Evolutionary conservation across 352 stramenopile genomes (phyloP).

Genomic region (Pythium vanterpoolii): DNA sequence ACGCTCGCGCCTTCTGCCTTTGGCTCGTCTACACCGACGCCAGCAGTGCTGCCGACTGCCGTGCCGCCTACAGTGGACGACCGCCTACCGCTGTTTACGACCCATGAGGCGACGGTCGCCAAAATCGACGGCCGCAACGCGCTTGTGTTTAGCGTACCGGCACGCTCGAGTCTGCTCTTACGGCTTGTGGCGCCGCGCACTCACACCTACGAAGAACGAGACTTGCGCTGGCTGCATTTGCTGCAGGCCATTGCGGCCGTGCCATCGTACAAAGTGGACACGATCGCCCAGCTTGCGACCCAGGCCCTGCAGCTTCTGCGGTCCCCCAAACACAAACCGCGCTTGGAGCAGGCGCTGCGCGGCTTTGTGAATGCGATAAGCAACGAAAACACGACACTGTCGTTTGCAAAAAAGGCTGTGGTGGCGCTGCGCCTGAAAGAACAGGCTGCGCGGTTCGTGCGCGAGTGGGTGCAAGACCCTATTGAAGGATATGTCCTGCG

Average conservation of each 20-base stretch:
- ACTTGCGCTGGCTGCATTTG: conserved; percentile 67
- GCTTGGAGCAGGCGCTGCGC: conserved; percentile 28
- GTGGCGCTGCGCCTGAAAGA: conserved; percentile 67
- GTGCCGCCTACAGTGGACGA: conserved; percentile 17
- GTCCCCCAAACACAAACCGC: conserved; percentile 27
- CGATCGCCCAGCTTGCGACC: conserved; percentile 38
- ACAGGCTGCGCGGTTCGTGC: conserved; percentile 58
- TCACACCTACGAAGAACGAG: conserved; percentile 59
- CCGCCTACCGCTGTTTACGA: conserved; percentile 49
- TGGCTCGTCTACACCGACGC: background rate
- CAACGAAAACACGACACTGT: conserved; percentile 12
- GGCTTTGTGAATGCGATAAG: conserved; percentile 28
- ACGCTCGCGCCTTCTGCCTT: background rate
- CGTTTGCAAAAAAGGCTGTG: conserved; percentile 35
- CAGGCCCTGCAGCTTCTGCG: conserved; percentile 53
- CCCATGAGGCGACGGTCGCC: conserved; percentile 39
- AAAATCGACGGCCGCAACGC: conserved; percentile 60
- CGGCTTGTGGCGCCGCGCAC: conserved; percentile 37
- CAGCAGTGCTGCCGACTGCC: background rate
- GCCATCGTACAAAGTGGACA: conserved; percentile 56
- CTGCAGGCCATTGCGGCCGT: conserved; percentile 58
- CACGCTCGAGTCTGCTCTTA: conserved; percentile 54
- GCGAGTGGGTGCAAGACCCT: conserved; percentile 64
- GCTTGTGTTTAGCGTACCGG: conserved; percentile 46
- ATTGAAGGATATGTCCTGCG: conserved; percentile 64